These are phyloP conservation scores for Atkinsonella hypoxylon DNA, from an alignment of 2,329 filamentous ascomycete species.

Conservation along the genomic window DNA sequence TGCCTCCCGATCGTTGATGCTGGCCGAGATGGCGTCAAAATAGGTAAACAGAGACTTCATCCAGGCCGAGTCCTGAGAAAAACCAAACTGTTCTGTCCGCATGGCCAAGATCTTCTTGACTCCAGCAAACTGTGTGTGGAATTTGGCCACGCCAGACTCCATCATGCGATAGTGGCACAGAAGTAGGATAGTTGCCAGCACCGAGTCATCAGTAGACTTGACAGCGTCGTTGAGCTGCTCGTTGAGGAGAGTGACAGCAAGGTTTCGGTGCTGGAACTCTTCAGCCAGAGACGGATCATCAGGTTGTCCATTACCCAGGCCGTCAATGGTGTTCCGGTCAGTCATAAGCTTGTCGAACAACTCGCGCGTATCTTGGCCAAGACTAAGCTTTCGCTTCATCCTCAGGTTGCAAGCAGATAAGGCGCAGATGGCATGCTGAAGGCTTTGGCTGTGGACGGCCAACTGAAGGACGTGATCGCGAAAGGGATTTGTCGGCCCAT, in stretches of 20 bases:
- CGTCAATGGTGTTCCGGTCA: slow-evolving; percentile 33
- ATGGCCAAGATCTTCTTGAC: slow-evolving; percentile 82
- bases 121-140: slow-evolving; percentile 85
- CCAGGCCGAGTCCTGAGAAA: slow-evolving; percentile 65
- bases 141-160: slow-evolving; percentile 84
- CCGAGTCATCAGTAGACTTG: slow-evolving; percentile 71
- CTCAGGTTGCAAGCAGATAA: slow-evolving; percentile 80
- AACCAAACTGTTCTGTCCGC: slow-evolving; percentile 38
- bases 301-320: slow-evolving; percentile 32
- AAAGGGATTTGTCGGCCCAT: slow-evolving; percentile 77
- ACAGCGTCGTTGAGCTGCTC: slow-evolving; percentile 66
- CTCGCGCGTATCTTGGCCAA: slow-evolving; percentile 44
- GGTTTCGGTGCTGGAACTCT: slow-evolving; percentile 66
- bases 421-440: slow-evolving; percentile 89
- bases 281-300: slow-evolving; percentile 62
- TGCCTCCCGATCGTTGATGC: slow-evolving; percentile 82
- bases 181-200: slow-evolving; percentile 75
- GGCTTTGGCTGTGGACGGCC: slow-evolving; percentile 62
- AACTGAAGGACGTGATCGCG: slow-evolving; percentile 70
- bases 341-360: slow-evolving; percentile 34
- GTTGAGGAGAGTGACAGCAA: slow-evolving; percentile 75
- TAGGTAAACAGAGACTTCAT: slow-evolving; percentile 89
- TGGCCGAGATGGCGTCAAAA: slow-evolving; percentile 86
- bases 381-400: slow-evolving; percentile 62
- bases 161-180: slow-evolving; percentile 89